Conservation (phyloP, 768 basidiomycete species). For the Nidularia pulvinata region DNA sequence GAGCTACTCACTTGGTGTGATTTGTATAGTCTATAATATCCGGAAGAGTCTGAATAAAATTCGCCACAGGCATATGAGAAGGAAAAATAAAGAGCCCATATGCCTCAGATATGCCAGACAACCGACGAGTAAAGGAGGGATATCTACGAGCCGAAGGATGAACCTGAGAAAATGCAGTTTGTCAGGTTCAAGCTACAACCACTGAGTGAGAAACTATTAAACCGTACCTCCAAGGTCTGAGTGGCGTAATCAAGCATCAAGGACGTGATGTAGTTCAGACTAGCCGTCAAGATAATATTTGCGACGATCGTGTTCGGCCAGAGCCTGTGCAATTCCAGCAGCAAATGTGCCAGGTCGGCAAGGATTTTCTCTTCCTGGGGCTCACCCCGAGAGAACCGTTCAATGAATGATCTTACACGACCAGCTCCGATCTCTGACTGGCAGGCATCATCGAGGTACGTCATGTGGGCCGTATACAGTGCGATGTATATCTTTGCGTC, state of each 20-base stretch:
- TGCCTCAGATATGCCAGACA: not conserved
- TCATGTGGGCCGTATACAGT: too few relatives aligned
- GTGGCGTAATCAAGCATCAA: slow-evolving; percentile 26
- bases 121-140: not conserved
- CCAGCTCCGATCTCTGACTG: too few relatives aligned
- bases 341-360: not conserved
- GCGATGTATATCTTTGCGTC: too few relatives aligned
- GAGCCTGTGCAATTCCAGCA: too few relatives aligned
- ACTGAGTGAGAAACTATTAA: not conserved
- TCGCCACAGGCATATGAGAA: not conserved
- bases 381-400: too few relatives aligned
- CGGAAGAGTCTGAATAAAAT: not conserved
- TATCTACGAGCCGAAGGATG: not conserved
- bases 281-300: slow-evolving; percentile 24
- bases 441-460: too few relatives aligned
- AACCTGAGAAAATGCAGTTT: not conserved
- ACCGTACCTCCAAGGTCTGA: slow-evolving; percentile 16
- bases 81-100: not conserved
- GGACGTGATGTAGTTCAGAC: slow-evolving; percentile 23
- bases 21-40: not conserved
- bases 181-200: too few relatives aligned
- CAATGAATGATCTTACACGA: too few relatives aligned
- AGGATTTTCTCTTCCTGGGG: too few relatives aligned
- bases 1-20: not conserved
- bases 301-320: too few relatives aligned